Evolutionary conservation across 139 green algal species (phyloP).

Genomic region (Volvox africanus): DNA sequence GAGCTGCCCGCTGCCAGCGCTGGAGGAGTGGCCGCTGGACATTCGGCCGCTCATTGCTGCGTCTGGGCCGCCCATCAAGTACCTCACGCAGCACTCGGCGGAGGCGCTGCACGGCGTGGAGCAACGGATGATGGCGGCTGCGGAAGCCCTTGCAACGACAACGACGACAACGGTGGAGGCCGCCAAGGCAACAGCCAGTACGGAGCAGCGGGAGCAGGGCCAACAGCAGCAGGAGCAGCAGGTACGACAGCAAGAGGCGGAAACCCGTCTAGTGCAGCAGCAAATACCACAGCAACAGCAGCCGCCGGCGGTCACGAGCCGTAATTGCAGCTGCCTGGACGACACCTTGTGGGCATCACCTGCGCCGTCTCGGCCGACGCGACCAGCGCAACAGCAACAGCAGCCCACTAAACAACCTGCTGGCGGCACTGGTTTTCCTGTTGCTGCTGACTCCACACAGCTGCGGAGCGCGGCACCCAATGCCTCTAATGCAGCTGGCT

Average conservation of each 20-base stretch:
- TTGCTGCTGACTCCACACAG: too few species aligned
- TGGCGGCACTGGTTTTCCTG: too few species aligned
- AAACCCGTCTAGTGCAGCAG: too few species aligned
- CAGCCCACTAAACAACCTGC: not conserved
- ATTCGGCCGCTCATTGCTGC: conserved; percentile 2
- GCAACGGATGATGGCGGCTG: not conserved
- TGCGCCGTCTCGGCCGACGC: not conserved
- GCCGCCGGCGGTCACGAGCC: not conserved
- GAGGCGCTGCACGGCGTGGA: conserved; percentile 1
- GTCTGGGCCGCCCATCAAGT: not conserved
- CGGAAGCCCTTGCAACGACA: not conserved
- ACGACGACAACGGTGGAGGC: not conserved
- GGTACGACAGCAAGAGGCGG: not conserved
- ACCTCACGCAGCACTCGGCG: conserved; percentile 24
- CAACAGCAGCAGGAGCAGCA: not conserved
- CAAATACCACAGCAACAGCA: not conserved
- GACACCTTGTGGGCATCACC: not conserved
- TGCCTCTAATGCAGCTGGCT: too few species aligned
- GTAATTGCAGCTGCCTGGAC: not conserved
- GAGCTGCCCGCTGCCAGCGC: conserved; percentile 27
- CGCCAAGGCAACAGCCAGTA: too few species aligned
- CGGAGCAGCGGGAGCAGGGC: not conserved
- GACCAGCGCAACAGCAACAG: not conserved
- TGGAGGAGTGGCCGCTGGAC: conserved; percentile 31
- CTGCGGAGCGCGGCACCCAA: too few species aligned